Conservation (phyloP, 2,329 filamentous ascomycete species). For the Ramularia collo-cygni region DNA sequence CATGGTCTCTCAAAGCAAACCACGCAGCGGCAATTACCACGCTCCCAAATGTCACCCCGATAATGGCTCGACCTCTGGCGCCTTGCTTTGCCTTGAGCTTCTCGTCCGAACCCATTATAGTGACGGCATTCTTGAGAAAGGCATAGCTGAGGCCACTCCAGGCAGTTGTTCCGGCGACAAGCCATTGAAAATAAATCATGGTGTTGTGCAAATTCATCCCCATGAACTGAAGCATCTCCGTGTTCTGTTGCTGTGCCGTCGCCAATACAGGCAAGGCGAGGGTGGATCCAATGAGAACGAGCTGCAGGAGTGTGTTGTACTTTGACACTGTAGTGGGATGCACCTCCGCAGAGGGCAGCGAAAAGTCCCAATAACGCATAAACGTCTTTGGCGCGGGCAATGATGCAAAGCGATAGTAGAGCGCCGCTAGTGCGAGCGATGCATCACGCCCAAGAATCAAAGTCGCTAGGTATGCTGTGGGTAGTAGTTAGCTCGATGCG, state of each 20-base stretch:
- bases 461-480: conserved; percentile 71
- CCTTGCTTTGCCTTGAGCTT: conserved; percentile 43
- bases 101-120: conserved; percentile 58
- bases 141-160: conserved; percentile 94
- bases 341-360: conserved; percentile 77
- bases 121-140: conserved; percentile 84
- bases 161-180: conserved; percentile 81
- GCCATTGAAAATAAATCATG: conserved; percentile 51
- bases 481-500: conserved; percentile 9
- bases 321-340: conserved; percentile 79
- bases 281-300: conserved; percentile 77
- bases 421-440: conserved; percentile 72
- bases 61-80: conserved; percentile 41
- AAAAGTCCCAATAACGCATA: conserved; percentile 93
- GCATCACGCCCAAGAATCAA: conserved; percentile 87
- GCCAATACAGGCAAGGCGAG: conserved; percentile 69
- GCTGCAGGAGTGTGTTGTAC: conserved; percentile 84
- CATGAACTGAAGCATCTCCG: conserved; percentile 18
- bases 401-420: conserved; percentile 95
- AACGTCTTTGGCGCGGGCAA: conserved; percentile 91
- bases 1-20: conserved; percentile 9
- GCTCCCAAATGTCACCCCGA: conserved; percentile 41
- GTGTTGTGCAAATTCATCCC: conserved; percentile 28
- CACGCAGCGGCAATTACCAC: conserved; percentile 37
- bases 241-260: conserved; percentile 18